Evolutionary conservation across 768 basidiomycete genomes (phyloP).

Genomic region (Boletales sp.): DNA sequence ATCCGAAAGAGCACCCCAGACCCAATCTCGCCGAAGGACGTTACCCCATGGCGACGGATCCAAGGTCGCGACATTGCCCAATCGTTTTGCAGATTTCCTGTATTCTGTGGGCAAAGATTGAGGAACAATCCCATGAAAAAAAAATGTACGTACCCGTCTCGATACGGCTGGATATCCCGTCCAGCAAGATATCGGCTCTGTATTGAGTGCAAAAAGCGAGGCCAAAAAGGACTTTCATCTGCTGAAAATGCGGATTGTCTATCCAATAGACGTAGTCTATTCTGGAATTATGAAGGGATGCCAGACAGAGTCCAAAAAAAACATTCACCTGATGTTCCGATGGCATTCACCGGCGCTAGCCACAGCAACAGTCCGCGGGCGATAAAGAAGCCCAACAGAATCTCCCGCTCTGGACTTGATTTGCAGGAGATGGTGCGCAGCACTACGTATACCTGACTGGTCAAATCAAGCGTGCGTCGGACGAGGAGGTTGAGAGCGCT

Average conservation of each 20-base stretch:
- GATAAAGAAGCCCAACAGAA: constrained; percentile 26
- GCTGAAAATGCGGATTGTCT: constrained; percentile 33
- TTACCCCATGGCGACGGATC: constrained; percentile 23
- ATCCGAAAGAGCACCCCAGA: constrained; percentile 33
- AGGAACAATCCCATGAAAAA: neutral
- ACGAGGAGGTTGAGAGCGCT: constrained; percentile 21
- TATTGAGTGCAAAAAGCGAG: constrained; percentile 37
- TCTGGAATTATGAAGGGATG: neutral
- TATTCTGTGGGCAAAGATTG: constrained; percentile 32
- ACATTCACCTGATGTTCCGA: constrained; percentile 34
- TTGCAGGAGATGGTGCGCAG: constrained; percentile 13
- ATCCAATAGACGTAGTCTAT: constrained; percentile 42
- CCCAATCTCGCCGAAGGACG: constrained; percentile 26
- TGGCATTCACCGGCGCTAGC: constrained; percentile 32
- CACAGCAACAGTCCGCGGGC: constrained; percentile 30
- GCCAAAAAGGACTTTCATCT: constrained; percentile 36
- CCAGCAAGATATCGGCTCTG: constrained; percentile 34
- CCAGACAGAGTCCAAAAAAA: neutral
- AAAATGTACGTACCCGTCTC: constrained; percentile 23
- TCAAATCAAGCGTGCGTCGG: constrained; percentile 21
- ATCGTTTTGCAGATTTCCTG: constrained; percentile 21
- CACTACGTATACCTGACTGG: constrained; percentile 23
- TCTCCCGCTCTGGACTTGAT: constrained; percentile 25
- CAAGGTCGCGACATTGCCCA: constrained; percentile 30
- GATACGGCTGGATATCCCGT: constrained; percentile 32